Evolutionary conservation across 805 yeast species (phyloP).

Genomic region (Lachancea cidri): DNA sequence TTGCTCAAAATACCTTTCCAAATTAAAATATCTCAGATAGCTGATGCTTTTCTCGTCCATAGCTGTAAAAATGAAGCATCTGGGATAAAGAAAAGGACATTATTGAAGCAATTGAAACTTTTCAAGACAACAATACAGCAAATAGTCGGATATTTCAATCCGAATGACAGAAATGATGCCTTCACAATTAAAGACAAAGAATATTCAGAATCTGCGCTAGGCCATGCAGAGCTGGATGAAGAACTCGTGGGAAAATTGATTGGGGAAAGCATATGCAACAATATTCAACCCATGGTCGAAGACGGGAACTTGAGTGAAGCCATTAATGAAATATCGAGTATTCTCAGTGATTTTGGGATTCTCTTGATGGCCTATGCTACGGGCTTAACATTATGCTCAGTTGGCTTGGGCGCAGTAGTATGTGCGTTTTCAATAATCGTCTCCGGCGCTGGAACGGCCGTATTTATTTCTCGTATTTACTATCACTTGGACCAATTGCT

Average conservation of each 20-base stretch:
- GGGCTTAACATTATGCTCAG: slow-evolving; percentile 4
- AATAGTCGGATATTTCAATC: no score
- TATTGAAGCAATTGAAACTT: no score
- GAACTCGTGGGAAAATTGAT: slow-evolving; percentile 3
- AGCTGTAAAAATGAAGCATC: no score
- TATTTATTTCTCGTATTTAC: slow-evolving; percentile 4
- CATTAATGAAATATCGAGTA: slow-evolving; percentile 4
- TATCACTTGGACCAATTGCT: slow-evolving; percentile 1
- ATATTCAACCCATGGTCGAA: slow-evolving; percentile 1
- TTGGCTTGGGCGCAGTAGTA: background rate
- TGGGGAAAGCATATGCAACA: slow-evolving; percentile 5
- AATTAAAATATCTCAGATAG: background rate
- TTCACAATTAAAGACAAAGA: no score
- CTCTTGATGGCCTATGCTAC: slow-evolving; percentile 8
- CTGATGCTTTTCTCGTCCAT: no score
- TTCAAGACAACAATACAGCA: no score
- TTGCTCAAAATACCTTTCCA: background rate
- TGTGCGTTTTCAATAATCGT: slow-evolving; percentile 6
- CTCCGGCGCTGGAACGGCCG: slow-evolving; percentile 8
- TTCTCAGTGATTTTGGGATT: slow-evolving; percentile 5
- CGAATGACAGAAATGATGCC: no score
- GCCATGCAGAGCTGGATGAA: background rate
- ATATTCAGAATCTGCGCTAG: background rate
- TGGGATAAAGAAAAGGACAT: no score
- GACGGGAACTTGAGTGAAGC: slow-evolving; percentile 7